Base-by-base conservation (phyloP, 768 basidiomycete genomes). In the Boletellus ananiceps region DNA sequence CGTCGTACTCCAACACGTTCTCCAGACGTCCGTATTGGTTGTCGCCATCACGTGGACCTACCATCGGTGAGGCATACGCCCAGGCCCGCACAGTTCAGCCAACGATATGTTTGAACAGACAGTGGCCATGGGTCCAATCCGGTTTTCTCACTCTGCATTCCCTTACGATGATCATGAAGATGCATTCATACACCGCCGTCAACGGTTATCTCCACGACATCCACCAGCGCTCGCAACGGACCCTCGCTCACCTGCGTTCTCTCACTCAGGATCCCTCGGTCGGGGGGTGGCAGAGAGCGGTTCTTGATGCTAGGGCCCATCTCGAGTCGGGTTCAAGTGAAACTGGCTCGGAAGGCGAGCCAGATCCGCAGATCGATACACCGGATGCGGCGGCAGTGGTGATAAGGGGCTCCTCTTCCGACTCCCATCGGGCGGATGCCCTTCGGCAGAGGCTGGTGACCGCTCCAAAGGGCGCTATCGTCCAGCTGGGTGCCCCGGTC, bases 51-150 rank as follows among this genome's bases (percentile, higher is more conserved):
- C 76, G 39, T 97, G 94, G 93, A 96, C 93, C 0, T 94, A 90
- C 64, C 83, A 94, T 57, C 71, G 87, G 88, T 82, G 52, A 34
- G 48, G 74, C 56, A 40, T 27, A 13, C 39, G 38, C 43, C 29
- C 37, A 15, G 25, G 31, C 40, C 3, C 32, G 27, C 19, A 3
- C 40, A 34, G 32, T 16, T 11, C 18, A n/a, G 31, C 36, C 16
- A 42, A 33, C 37, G 37, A 16, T 7, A 21, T 11, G 8, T 37
- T 31, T 37, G 8, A 37, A n/a, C 51, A 88, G 93, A 44, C 79
- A 93, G 59, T 97, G 94, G 94, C 93, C 92, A 32, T 97, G 94
- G 94, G 94, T 97, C 5, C 94, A 97, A 63, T 89, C 88, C 5
- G 93, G 91, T 6, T 94, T 88, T 67, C 71, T 93, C 42, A 94